Conservation (phyloP, 257 asterid species). For the Solanum bulbocastanum region DNA sequence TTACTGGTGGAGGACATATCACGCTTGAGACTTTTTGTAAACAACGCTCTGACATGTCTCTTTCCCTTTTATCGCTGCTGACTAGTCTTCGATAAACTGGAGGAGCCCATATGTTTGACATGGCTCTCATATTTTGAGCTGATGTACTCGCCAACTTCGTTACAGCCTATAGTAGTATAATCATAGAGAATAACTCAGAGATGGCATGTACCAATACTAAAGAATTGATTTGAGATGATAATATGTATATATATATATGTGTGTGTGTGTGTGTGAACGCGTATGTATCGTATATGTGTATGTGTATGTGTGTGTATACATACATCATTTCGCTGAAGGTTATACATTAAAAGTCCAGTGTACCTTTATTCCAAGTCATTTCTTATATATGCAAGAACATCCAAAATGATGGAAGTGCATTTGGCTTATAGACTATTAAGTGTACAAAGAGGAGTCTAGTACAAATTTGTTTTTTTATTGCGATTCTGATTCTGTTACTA, state of each 20-base stretch:
- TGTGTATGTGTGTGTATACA: too few species aligned
- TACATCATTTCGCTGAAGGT: background rate
- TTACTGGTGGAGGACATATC: slow-evolving; percentile 46
- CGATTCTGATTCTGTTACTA: background rate
- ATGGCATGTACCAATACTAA: background rate
- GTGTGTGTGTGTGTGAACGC: too few species aligned
- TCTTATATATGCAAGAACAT: background rate
- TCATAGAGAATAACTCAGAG: background rate
- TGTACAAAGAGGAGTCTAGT: background rate
- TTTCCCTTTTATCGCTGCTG: slow-evolving; percentile 64
- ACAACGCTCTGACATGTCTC: slow-evolving; percentile 76
- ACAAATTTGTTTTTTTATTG: background rate
- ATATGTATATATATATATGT: too few species aligned
- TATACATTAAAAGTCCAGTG: background rate
- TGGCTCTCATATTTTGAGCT: slow-evolving; percentile 42
- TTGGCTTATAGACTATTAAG: background rate
- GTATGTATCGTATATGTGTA: too few species aligned
- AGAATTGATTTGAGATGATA: background rate
- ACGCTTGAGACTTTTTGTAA: slow-evolving; percentile 45
- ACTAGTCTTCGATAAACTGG: slow-evolving; percentile 76
- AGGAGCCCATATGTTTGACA: slow-evolving; percentile 60
- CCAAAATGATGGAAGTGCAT: background rate
- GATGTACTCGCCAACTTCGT: slow-evolving; percentile 47
- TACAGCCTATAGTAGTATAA: slow-evolving; percentile 41
- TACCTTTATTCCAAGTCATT: background rate